These are phyloP conservation scores for Polymyxa betae DNA, from an alignment of 208 protist genomes.

Conservation along the genomic window DNA sequence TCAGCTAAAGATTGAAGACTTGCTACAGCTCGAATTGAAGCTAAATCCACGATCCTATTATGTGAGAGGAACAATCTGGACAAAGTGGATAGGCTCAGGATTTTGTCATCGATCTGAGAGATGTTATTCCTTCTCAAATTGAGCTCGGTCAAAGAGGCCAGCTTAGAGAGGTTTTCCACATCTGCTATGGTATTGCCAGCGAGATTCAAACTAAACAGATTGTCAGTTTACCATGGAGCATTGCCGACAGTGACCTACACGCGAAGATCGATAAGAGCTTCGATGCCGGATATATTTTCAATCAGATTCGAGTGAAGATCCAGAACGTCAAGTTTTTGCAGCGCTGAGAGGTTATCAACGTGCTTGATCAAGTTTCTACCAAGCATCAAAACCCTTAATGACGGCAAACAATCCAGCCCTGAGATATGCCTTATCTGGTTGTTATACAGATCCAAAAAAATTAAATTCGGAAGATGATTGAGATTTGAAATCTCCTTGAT, in stretches of 20 bases:
- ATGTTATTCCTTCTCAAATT: constrained; percentile 74
- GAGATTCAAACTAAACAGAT: constrained; percentile 69
- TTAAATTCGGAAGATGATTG: constrained; percentile 69
- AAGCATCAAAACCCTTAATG: constrained; percentile 76
- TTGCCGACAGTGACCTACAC: constrained; percentile 48
- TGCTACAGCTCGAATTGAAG: constrained; percentile 42
- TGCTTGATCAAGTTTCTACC: constrained; percentile 70
- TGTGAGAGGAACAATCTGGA: constrained; percentile 73
- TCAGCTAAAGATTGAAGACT: constrained; percentile 37
- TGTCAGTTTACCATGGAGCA: neutral
- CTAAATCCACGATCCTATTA: constrained; percentile 34
- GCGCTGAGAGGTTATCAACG: constrained; percentile 67
- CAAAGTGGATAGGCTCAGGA: constrained; percentile 41
- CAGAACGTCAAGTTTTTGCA: constrained; percentile 73
- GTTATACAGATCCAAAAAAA: constrained; percentile 78
- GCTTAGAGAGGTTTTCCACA: constrained; percentile 58
- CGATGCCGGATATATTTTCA: constrained; percentile 59
- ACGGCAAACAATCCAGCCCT: constrained; percentile 64
- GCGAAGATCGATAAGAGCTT: constrained; percentile 66
- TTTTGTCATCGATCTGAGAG: neutral
- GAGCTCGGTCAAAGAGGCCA: constrained; percentile 71
- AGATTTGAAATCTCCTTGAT: constrained; percentile 70
- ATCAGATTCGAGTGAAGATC: constrained; percentile 75
- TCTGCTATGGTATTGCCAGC: constrained; percentile 67
- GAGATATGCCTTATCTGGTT: constrained; percentile 70